These are phyloP conservation scores for Annulohypoxylon bovei DNA, from an alignment of 495 filamentous ascomycete genomes.

Conservation along the genomic window DNA sequence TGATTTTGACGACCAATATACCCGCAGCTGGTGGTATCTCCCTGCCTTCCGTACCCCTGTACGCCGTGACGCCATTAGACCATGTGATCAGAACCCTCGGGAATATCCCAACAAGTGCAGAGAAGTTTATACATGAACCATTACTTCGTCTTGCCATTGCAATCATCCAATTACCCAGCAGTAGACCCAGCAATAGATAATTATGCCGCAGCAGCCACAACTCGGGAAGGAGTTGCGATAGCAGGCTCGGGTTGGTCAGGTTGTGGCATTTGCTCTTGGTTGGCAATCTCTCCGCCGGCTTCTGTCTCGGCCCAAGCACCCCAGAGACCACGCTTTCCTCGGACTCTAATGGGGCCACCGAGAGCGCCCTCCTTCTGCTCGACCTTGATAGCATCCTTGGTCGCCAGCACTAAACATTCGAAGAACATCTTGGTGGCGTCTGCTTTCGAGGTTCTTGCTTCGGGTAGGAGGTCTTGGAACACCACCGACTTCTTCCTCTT, in stretches of 20 bases:
- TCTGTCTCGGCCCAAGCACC: slow-evolving; percentile 93
- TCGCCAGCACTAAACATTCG: slow-evolving; percentile 92
- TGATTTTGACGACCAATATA: slow-evolving; percentile 45
- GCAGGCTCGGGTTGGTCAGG: slow-evolving; percentile 46
- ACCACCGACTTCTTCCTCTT: slow-evolving; percentile 82
- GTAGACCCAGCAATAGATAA: not conserved
- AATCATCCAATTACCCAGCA: slow-evolving; percentile 15
- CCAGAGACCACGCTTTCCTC: slow-evolving; percentile 92
- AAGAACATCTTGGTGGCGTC: slow-evolving; percentile 99
- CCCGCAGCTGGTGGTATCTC: slow-evolving; percentile 48
- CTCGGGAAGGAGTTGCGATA: slow-evolving; percentile 46
- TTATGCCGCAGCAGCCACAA: slow-evolving; percentile 48
- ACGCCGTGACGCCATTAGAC: slow-evolving; percentile 47
- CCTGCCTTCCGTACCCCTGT: slow-evolving; percentile 28
- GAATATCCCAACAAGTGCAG: slow-evolving; percentile 44
- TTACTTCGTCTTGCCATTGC: slow-evolving; percentile 35
- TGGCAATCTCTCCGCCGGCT: slow-evolving; percentile 66
- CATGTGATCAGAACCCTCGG: slow-evolving; percentile 34
- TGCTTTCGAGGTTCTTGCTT: slow-evolving; percentile 75
- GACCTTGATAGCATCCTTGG: slow-evolving; percentile 98
- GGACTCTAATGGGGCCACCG: slow-evolving; percentile 79
- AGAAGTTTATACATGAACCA: slow-evolving; percentile 50
- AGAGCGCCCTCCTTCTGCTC: slow-evolving; percentile 81
- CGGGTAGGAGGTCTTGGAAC: slow-evolving; percentile 92
- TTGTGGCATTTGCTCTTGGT: slow-evolving; percentile 50